Percentiles rank a stretch among this genome's conserved stretches.
These are phyloP conservation scores for Lachancea lanzarotensis DNA, from an alignment of 805 yeast species.

Conservation along the genomic window DNA sequence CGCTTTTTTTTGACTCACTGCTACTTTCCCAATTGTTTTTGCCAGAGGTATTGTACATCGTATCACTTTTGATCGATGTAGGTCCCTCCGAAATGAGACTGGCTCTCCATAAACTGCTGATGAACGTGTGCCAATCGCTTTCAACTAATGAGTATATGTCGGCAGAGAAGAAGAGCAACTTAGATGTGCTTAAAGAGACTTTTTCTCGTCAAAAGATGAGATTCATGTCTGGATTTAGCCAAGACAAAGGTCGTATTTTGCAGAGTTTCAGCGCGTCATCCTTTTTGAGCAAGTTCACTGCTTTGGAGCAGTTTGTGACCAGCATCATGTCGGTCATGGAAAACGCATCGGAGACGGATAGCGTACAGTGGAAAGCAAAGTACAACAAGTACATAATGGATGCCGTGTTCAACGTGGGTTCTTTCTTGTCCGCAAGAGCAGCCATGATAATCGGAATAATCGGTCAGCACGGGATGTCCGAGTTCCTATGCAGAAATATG, in stretches of 20 bases:
- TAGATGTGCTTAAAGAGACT: conserved; percentile 40
- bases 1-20: conserved; percentile 64
- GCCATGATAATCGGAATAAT: conserved; percentile 63
- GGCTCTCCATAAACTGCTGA: conserved; percentile 52
- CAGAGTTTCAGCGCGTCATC: conserved; percentile 33
- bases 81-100: conserved; percentile 52
- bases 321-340: conserved; percentile 47
- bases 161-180: conserved; percentile 32
- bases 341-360: conserved; percentile 39
- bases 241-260: conserved; percentile 39
- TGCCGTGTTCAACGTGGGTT: conserved; percentile 49
- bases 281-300: conserved; percentile 34
- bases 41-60: conserved; percentile 64
- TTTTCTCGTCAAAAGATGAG: conserved; percentile 56
- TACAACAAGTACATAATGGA: conserved; percentile 62
- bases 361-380: conserved; percentile 51
- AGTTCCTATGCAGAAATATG: conserved; percentile 37
- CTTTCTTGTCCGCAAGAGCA: conserved; percentile 62
- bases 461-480: conserved; percentile 56
- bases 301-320: conserved; percentile 55
- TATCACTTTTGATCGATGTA: conserved; percentile 49
- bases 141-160: conserved; percentile 50
- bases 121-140: conserved; percentile 66
- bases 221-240: conserved; percentile 62
- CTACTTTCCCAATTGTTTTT: conserved; percentile 55